Conservation (phyloP, 345 rosid species). For the Euphorbia lathyris region DNA sequence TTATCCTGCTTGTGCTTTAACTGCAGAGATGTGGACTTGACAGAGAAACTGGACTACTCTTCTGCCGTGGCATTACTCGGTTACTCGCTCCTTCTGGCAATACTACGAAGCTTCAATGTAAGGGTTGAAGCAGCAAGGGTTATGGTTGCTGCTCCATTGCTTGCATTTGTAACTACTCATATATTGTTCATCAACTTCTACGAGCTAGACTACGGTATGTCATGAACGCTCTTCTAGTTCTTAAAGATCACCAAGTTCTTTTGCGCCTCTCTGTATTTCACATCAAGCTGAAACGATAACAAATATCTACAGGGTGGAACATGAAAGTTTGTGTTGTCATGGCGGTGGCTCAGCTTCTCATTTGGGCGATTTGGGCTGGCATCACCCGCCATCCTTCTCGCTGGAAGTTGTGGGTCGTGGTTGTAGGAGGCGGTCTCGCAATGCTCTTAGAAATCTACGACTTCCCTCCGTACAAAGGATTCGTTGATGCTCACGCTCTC, state of each 20-base stretch:
- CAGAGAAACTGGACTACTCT: conserved; percentile 78
- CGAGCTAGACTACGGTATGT: conserved; percentile 72
- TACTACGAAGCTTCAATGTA: conserved; percentile 59
- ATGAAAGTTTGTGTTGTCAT: conserved; percentile 62
- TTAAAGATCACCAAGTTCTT: not conserved
- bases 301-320: conserved; percentile 36
- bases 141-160: conserved; percentile 77
- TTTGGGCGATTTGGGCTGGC: conserved; percentile 88
- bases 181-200: conserved; percentile 73
- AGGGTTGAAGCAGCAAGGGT: conserved; percentile 74
- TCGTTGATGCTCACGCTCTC: conserved; percentile 69
- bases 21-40: conserved; percentile 75
- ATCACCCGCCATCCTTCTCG: conserved; percentile 65
- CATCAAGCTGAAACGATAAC: not conserved
- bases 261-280: not conserved
- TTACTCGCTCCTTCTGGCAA: conserved; percentile 59
- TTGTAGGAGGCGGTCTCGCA: conserved; percentile 44
- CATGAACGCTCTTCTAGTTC: not conserved
- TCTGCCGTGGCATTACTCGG: conserved; percentile 74
- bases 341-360: conserved; percentile 63
- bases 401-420: conserved; percentile 76
- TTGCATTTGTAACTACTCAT: conserved; percentile 80
- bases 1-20: conserved; percentile 16
- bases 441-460: conserved; percentile 60
- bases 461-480: conserved; percentile 73